Evolutionary conservation across 1,139 yeast genomes (phyloP).

Genomic region (Candida sojae): DNA sequence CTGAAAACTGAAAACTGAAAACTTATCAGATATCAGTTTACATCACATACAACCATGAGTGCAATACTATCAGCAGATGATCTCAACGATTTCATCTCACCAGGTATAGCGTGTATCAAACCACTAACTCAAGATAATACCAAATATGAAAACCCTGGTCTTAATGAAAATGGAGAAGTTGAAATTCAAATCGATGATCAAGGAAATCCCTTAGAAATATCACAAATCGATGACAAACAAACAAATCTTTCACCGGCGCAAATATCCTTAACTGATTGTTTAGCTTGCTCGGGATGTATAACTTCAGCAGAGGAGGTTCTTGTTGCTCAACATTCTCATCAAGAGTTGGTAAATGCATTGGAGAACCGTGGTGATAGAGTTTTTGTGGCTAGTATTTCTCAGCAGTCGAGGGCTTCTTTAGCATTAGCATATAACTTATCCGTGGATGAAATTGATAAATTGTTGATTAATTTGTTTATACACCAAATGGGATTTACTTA

Average conservation of each 20-base stretch:
- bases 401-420: conserved; percentile 81
- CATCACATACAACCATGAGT: conserved; percentile 55
- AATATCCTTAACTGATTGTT: conserved; percentile 86
- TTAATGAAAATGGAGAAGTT: conserved; percentile 38
- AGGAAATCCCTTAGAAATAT: conserved; percentile 72
- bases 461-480: conserved; percentile 58
- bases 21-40: neutral
- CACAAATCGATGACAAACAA: conserved; percentile 54
- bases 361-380: conserved; percentile 29
- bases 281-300: conserved; percentile 97
- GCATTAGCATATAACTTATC: conserved; percentile 65
- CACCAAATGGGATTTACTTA: conserved; percentile 67
- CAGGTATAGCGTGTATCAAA: conserved; percentile 93
- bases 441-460: conserved; percentile 59
- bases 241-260: conserved; percentile 72
- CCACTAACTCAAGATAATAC: conserved; percentile 26
- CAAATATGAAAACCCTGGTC: conserved; percentile 18
- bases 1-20: neutral
- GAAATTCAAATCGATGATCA: conserved; percentile 67
- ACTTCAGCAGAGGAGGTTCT: conserved; percentile 95
- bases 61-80: conserved; percentile 87
- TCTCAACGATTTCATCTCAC: conserved; percentile 89
- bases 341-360: conserved; percentile 67
- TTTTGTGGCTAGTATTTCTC: conserved; percentile 81
- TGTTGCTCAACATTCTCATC: conserved; percentile 87